These are phyloP conservation scores for Lodderomyces theae DNA, from an alignment of 1,139 yeast species.

Conservation along the genomic window DNA sequence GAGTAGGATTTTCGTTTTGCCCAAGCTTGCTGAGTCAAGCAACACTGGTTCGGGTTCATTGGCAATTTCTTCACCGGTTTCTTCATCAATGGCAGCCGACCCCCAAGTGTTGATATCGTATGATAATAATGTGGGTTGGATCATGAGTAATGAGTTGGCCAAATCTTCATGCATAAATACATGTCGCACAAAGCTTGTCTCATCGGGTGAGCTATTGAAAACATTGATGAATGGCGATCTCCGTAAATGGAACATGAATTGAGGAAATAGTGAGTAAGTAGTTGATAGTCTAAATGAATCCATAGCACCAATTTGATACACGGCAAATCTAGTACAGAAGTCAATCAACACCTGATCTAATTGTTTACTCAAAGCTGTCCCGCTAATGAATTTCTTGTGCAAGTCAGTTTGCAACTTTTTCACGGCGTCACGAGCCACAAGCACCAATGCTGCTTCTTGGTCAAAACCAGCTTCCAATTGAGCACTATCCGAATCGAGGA, in stretches of 20 bases:
- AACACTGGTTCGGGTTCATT: slow-evolving; percentile 58
- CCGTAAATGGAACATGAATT: slow-evolving; percentile 69
- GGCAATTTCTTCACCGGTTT: slow-evolving; percentile 28
- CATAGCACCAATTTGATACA: slow-evolving; percentile 74
- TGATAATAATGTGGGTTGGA: slow-evolving; percentile 70
- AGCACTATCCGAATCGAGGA: slow-evolving; percentile 44
- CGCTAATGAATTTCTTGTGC: slow-evolving; percentile 15
- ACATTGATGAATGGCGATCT: slow-evolving; percentile 68
- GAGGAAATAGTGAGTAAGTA: slow-evolving; percentile 75
- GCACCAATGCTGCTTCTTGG: slow-evolving; percentile 68
- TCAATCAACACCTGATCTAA: slow-evolving; percentile 83
- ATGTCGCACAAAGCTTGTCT: slow-evolving; percentile 68
- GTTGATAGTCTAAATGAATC: slow-evolving; percentile 75
- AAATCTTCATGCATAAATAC: slow-evolving; percentile 66
- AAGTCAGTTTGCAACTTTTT: slow-evolving; percentile 36
- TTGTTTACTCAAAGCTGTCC: slow-evolving; percentile 65
- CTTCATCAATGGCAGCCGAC: slow-evolving; percentile 37
- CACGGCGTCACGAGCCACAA: slow-evolving; percentile 55
- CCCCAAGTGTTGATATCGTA: slow-evolving; percentile 57
- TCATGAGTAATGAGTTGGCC: slow-evolving; percentile 64
- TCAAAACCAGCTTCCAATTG: slow-evolving; percentile 50
- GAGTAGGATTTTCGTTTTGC: slow-evolving; percentile 57
- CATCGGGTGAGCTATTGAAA: slow-evolving; percentile 79
- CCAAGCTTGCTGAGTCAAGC: slow-evolving; percentile 65
- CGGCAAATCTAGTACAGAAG: slow-evolving; percentile 84